Evolutionary conservation across 2,329 filamentous ascomycete species (phyloP), one percentile per base, ranked within the genome.

Genomic region (Thelonectria olida): DNA sequence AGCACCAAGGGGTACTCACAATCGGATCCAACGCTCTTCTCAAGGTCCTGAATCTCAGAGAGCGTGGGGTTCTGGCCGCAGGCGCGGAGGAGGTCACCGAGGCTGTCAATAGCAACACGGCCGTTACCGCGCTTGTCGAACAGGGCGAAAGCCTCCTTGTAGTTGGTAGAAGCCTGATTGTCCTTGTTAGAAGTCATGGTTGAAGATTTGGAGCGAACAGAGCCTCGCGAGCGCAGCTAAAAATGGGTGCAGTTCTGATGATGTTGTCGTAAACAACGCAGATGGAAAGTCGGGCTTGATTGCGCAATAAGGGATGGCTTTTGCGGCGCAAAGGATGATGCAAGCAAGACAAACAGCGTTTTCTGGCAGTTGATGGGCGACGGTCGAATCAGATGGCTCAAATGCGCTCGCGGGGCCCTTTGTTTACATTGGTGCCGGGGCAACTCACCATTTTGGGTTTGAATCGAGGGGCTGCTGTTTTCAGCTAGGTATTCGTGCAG

Each of bases 121-220:
- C 95, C 94, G 77, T 92, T 97, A 77, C 96, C 96, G 80, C 96
- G 95, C 90, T 97, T 98, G 87, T 99, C 96, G 85, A 98, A 99
- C 79, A 99, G 92, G 74, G 94, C 94, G 82, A 99, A 99, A 72
- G 96, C 96, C 90, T 99, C 96, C 86, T 98, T 98, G 92, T 98
- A 99, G 90, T 99, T 98, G 84, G 95, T 98, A 64, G 86, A 89
- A 79, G 88, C 88, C 88, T 90, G 86, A 47, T 79, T 74, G 64
- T 85, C 83, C 71, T 76, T 82, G 63, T 85, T 85, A 85, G 84
- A 81, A 73, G 80, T 71, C 82, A 84, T 85, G 65, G 53, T 75
- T 67, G 38, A 56, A 34, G n/a, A 65, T 52, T 45, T 65, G 19
- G 41, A 55, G 50, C 22, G 39, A 58, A 54, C 51, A 49, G 49